A percentile compares a stretch with the other conserved stretches of the same genome.
phyloP scores from a whole-genome alignment of 73 alveolate genomes.

The Paramecium sonneborni region DNA sequence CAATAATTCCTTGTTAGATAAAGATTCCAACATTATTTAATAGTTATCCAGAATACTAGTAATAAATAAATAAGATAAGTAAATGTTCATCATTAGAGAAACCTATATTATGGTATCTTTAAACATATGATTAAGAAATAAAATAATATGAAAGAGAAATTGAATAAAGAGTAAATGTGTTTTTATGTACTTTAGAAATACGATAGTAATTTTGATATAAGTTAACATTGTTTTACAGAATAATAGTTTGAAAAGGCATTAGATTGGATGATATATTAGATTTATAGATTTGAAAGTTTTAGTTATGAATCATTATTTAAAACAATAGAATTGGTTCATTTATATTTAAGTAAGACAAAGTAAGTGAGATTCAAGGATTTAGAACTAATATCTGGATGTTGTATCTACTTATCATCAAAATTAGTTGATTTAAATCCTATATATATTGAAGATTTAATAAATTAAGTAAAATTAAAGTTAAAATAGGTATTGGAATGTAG shows the following conservation, averaged over 20 bases:
- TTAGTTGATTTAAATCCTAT: slow-evolving; percentile 23
- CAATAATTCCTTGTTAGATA: neutral
- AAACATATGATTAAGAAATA: no score
- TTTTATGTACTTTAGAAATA: no score
- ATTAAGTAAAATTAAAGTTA: neutral
- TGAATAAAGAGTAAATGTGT: no score
- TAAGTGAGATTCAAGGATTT: neutral
- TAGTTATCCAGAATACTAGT: neutral
- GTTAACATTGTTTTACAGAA: neutral
- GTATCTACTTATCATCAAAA: slow-evolving; percentile 43
- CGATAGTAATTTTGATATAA: no score
- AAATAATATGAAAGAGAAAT: no score
- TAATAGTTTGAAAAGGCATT: neutral
- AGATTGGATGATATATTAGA: neutral
- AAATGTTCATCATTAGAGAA: no score
- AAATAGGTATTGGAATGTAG: neutral
- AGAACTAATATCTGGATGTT: neutral
- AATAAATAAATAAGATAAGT: no score
- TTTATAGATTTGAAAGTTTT: neutral
- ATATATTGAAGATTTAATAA: neutral
- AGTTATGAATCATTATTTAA: neutral
- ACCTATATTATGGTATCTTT: no score
- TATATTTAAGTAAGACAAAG: neutral
- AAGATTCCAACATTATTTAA: neutral
- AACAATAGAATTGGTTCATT: neutral